Percentiles rank a stretch among this genome's conserved stretches.
phyloP scores from a whole-genome alignment of 164 flowering plant genomes.

The Berberis thunbergii region DNA sequence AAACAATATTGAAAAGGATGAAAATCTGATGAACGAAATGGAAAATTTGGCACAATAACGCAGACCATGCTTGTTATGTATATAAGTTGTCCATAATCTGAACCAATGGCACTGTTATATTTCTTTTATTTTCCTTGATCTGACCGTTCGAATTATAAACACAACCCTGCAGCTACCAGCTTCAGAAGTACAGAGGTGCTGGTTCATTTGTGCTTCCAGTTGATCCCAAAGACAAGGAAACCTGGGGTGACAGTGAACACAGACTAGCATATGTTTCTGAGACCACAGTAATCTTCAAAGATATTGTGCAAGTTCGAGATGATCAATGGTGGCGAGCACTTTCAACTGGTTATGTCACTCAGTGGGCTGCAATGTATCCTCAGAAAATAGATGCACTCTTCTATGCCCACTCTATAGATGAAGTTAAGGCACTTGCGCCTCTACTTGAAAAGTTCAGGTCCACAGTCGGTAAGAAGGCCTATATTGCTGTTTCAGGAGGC shows the following conservation, averaged over 20 bases:
- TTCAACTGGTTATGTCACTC: constrained; percentile 82
- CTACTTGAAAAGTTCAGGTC: constrained; percentile 76
- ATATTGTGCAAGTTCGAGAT: constrained; percentile 77
- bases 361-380: constrained; percentile 96
- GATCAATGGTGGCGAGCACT: constrained; percentile 98
- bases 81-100: too few species aligned
- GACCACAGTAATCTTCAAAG: constrained; percentile 95
- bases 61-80: too few species aligned
- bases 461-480: constrained; percentile 84
- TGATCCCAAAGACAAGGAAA: constrained; percentile 79
- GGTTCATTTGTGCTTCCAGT: constrained; percentile 94
- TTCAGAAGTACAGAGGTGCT: constrained; percentile 87
- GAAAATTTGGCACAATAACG: too few species aligned
- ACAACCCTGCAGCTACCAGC: constrained; percentile 70
- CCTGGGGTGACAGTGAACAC: constrained; percentile 99
- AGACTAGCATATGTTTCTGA: constrained; percentile 95
- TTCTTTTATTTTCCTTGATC: neutral
- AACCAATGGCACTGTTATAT: too few species aligned
- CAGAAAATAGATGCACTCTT: constrained; percentile 89
- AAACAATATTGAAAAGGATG: too few species aligned
- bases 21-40: too few species aligned
- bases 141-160: neutral
- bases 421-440: constrained; percentile 68
- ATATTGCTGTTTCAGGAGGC: constrained; percentile 80
- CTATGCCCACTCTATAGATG: constrained; percentile 75